Percentiles rank a stretch among this genome's conserved stretches.
phyloP scores from a whole-genome alignment of 257 asterid genomes.

The Solanum paucissectum region DNA sequence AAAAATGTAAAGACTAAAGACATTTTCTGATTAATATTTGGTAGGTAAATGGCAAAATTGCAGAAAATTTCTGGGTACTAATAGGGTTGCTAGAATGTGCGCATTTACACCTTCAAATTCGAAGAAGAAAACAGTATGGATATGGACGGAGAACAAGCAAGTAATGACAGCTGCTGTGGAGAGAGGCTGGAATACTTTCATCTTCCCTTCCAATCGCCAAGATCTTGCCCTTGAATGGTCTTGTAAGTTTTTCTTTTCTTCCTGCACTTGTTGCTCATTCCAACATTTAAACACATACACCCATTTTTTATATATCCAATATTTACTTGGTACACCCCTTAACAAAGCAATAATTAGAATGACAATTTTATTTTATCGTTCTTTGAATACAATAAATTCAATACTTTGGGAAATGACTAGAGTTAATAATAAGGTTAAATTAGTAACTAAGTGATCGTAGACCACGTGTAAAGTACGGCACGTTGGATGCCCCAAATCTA shows the following conservation, averaged over 20 bases:
- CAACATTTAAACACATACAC: background rate
- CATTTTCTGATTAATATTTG: background rate
- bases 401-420: background rate
- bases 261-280: background rate
- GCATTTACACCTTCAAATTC: background rate
- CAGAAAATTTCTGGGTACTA: background rate
- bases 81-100: background rate
- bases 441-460: background rate
- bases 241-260: conserved; percentile 31
- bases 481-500: background rate
- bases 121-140: conserved; percentile 63
- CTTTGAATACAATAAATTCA: too few relatives aligned
- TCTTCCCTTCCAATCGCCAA: conserved; percentile 41
- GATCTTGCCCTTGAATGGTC: conserved; percentile 70
- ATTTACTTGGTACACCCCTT: background rate
- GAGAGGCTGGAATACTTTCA: conserved; percentile 76
- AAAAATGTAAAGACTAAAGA: background rate
- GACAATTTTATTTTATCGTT: background rate
- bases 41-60: conserved; percentile 32
- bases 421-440: background rate
- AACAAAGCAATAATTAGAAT: background rate
- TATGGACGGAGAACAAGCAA: conserved; percentile 77
- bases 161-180: conserved; percentile 89
- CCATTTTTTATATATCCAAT: background rate
- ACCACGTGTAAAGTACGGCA: background rate